A percentile compares a stretch with the other conserved stretches of the same genome.
phyloP scores from a whole-genome alignment of 139 green algal genomes.

The Micractinium conductrix region DNA sequence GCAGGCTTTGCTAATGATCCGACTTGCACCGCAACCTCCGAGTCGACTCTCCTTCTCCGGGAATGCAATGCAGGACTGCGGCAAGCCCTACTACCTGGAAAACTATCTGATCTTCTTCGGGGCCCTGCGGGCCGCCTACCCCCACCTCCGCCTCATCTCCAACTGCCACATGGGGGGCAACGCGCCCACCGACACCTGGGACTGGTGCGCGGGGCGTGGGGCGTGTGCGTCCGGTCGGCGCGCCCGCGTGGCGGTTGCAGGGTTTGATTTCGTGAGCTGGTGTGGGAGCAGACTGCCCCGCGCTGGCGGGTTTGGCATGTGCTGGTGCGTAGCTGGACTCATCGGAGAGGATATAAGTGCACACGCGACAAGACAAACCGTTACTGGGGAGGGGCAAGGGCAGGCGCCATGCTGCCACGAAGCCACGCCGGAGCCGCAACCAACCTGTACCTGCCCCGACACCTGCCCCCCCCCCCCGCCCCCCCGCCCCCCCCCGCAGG shows the following conservation, averaged over 20 bases:
- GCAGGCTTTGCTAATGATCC: too few relatives aligned
- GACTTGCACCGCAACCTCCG: background rate
- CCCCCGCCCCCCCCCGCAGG: background rate
- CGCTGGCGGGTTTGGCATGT: too few relatives aligned
- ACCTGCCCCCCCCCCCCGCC: background rate
- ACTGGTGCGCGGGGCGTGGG: background rate
- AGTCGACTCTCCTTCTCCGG: background rate
- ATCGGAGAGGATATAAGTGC: too few relatives aligned
- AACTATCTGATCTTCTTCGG: constrained; percentile 63
- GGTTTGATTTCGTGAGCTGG: too few relatives aligned
- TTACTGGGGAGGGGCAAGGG: background rate
- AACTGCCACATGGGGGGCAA: constrained; percentile 66
- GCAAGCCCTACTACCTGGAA: constrained; percentile 48
- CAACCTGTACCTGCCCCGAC: too few relatives aligned
- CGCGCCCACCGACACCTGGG: constrained; percentile 40
- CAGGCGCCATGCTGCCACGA: background rate
- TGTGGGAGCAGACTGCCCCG: too few relatives aligned
- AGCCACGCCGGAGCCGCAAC: too few relatives aligned
- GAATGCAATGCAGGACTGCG: constrained; percentile 51
- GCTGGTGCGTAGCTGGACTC: too few relatives aligned
- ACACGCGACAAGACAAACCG: too few relatives aligned
- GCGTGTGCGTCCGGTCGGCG: too few relatives aligned
- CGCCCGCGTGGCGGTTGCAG: too few relatives aligned
- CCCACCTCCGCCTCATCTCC: constrained; percentile 59
- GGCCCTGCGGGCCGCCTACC: constrained; percentile 54